A percentile compares a stretch with the other conserved stretches of the same genome.
These are phyloP conservation scores for Euphorbia corollata DNA, from an alignment of 441 rosid species.

Conservation along the genomic window DNA sequence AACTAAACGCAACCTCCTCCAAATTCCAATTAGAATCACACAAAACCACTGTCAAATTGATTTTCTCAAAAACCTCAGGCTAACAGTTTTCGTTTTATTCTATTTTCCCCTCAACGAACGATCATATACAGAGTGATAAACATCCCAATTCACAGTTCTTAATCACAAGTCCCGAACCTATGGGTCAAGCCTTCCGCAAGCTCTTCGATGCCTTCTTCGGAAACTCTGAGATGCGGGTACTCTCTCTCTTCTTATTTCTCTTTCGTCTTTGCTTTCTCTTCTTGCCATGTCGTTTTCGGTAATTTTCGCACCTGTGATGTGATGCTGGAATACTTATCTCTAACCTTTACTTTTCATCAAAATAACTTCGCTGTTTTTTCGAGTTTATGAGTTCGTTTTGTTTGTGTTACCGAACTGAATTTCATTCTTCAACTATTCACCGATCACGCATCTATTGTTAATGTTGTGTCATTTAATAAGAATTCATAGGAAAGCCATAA, in stretches of 20 bases:
- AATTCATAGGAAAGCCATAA: background rate
- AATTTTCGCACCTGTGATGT: background rate
- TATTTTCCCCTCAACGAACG: background rate
- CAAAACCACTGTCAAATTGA: background rate
- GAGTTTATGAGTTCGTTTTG: too few relatives aligned
- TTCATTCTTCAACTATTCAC: background rate
- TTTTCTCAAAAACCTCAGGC: background rate
- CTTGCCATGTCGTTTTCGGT: background rate
- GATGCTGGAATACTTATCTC: background rate
- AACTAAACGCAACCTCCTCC: background rate
- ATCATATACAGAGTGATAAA: background rate
- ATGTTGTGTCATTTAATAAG: background rate
- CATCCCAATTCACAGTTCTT: too few relatives aligned
- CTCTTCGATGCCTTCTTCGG: conserved; percentile 93
- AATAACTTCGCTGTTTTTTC: background rate
- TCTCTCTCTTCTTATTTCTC: conserved; percentile 12
- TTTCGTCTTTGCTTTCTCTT: background rate
- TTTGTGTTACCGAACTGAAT: background rate
- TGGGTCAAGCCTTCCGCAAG: conserved; percentile 97
- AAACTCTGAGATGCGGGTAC: conserved; percentile 95
- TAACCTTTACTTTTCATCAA: background rate
- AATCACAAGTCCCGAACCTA: background rate
- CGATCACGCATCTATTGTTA: background rate
- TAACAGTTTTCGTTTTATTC: too few relatives aligned
- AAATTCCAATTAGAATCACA: background rate